Conservation (phyloP, 805 yeast genomes). For the Lipomyces japonicus region DNA sequence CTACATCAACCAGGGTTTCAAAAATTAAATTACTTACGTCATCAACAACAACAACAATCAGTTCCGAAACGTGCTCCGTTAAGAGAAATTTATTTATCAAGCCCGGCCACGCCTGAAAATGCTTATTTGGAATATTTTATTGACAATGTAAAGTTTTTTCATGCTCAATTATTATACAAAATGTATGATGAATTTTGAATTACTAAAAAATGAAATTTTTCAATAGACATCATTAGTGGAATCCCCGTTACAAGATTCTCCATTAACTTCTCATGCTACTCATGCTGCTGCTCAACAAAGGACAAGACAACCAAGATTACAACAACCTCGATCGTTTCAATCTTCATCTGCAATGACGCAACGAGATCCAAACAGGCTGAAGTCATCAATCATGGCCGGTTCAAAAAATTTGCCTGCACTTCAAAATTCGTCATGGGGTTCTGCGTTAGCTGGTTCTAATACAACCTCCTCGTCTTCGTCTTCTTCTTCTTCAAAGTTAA, state of each 20-base stretch:
- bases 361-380: too few relatives aligned
- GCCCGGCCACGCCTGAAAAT: constrained; percentile 24
- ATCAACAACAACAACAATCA: background rate
- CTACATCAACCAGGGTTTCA: background rate
- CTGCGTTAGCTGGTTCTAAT: too few relatives aligned
- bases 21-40: background rate
- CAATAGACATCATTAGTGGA: constrained; percentile 1
- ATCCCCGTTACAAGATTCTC: background rate
- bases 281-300: too few relatives aligned
- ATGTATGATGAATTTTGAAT: background rate
- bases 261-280: too few relatives aligned
- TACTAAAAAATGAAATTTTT: background rate
- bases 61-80: constrained; percentile 9
- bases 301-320: too few relatives aligned
- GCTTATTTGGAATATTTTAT: constrained; percentile 18
- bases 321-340: too few relatives aligned
- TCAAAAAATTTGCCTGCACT: too few relatives aligned
- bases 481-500: too few relatives aligned
- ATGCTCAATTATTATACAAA: background rate
- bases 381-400: too few relatives aligned
- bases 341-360: too few relatives aligned
- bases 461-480: too few relatives aligned
- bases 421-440: too few relatives aligned
- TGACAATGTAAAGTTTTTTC: constrained; percentile 5
- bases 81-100: constrained; percentile 17